Percentiles rank a stretch among this genome's conserved stretches.
These are phyloP conservation scores for Dillenia suffruticosa DNA, from an alignment of 164 flowering plant species.

Conservation along the genomic window DNA sequence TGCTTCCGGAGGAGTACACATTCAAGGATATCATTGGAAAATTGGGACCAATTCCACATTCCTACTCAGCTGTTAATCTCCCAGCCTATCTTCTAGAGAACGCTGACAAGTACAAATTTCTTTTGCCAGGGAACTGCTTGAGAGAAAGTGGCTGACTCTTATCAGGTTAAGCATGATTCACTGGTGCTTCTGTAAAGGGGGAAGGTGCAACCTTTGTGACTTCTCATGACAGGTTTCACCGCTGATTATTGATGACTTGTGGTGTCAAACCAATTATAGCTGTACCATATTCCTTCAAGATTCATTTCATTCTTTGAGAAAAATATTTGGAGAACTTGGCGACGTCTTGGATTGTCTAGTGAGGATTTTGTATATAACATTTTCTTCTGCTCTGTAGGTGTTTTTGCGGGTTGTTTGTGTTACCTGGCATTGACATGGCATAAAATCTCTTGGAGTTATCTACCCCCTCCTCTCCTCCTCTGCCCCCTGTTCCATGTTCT, in stretches of 20 bases:
- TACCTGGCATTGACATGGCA: conserved; percentile 10
- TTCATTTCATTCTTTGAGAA: conserved; percentile 18
- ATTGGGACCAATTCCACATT: conserved; percentile 55
- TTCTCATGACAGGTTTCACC: conserved; percentile 14
- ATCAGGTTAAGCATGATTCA: not conserved
- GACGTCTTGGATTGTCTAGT: conserved; percentile 7
- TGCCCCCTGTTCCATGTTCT: not conserved
- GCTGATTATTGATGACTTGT: conserved; percentile 14
- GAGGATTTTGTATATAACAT: conserved; percentile 24
- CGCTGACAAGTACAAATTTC: conserved; percentile 45
- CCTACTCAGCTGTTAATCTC: conserved; percentile 57
- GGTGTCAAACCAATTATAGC: conserved; percentile 14
- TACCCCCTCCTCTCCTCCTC: not conserved
- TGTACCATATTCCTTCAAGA: conserved; percentile 12
- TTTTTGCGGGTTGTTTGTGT: conserved; percentile 13
- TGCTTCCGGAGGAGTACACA: conserved; percentile 63
- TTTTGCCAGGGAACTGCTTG: conserved; percentile 60
- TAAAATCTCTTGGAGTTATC: conserved; percentile 5
- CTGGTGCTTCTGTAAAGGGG: conserved; percentile 15
- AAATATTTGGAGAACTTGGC: conserved; percentile 10
- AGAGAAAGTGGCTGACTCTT: conserved; percentile 38
- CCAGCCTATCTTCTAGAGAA: conserved; percentile 51
- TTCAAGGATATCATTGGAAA: conserved; percentile 58
- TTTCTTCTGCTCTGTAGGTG: conserved; percentile 11
- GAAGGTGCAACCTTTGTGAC: conserved; percentile 19